Percentiles rank a stretch among this genome's conserved stretches.
Conservation (phyloP, 2,329 filamentous ascomycete genomes). For the Calonectria hawksworthii region DNA sequence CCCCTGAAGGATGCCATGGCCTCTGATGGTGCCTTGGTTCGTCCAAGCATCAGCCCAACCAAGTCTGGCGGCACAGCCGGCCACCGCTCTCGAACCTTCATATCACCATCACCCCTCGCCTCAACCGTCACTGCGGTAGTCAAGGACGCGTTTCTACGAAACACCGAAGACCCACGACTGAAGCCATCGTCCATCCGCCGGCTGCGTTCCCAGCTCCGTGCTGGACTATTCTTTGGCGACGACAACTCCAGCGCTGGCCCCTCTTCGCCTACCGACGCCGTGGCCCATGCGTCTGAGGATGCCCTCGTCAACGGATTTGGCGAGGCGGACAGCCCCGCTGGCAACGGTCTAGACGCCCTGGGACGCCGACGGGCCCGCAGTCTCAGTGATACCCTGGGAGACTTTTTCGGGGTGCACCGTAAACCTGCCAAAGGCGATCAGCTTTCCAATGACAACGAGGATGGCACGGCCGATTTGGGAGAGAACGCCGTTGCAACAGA, state of each 20-base stretch:
- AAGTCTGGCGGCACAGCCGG: conserved; percentile 44
- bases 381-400: conserved; percentile 58
- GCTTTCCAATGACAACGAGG: conserved; percentile 39
- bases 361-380: conserved; percentile 54
- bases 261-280: conserved; percentile 16
- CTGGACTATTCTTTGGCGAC: conserved; percentile 68
- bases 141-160: conserved; percentile 66
- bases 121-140: conserved; percentile 72
- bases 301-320: conserved; percentile 39
- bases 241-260: conserved; percentile 52
- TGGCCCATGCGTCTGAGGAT: conserved; percentile 45
- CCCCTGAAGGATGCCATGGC: conserved; percentile 47
- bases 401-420: conserved; percentile 54
- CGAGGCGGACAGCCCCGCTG: conserved; percentile 31
- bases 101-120: conserved; percentile 72
- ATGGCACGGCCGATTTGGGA: conserved; percentile 27
- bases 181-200: conserved; percentile 62
- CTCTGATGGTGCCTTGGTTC: conserved; percentile 47
- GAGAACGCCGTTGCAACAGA: background rate
- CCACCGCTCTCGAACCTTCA: conserved; percentile 61
- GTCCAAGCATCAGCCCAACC: conserved; percentile 44
- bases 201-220: conserved; percentile 64
- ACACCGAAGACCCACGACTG: conserved; percentile 56
- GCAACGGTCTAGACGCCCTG: conserved; percentile 32
- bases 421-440: conserved; percentile 48